Base-by-base conservation (phyloP, 2,329 filamentous ascomycete species). In the Leptosphaerulina australis region DNA sequence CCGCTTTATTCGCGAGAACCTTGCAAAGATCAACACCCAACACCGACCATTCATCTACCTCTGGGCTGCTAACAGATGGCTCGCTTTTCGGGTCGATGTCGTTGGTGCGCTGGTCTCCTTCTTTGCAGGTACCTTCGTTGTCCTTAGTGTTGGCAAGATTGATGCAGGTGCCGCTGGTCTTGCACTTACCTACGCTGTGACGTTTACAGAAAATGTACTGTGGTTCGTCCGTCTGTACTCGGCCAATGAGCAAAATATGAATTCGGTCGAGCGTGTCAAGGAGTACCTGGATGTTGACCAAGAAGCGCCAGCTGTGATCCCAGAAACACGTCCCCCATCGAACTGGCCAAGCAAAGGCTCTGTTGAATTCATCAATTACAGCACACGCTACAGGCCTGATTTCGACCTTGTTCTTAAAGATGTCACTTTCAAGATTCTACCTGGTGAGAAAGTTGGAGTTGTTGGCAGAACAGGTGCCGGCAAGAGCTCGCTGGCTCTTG, bases 171-270 rank as follows among this genome's bases (percentile, higher is more conserved):
- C 92, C 38, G 94, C 93, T 24, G 94, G 94, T 77, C 83, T 99
- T 55, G 96, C 94, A 4, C 79, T 99, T 65, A 96, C 91, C 40
- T 99, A 99, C 67, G 94, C 94, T 12, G 90, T 99, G 61, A 93
- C 90, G 1, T 99, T 99, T 67, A 96, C 92, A 0, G 94, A 99
- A 72, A 97, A 96, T 60, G 88, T 99, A 5, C 77, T 99, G 14
- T 99, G 94, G 94, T 86, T 97, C 46, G 92, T 99, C 22, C 87
- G 94, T 36, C 81, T 97, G 11, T 99, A 99, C 71, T 88, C 92
- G 0, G 85, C 90, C 68, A 97, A 97, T 66, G 94, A 99, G 76
- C 94, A 99, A 74, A 97, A 97, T 75, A 97, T 99, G 94, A 99
- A 99, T 75, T 93, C 93, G 2, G 92, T 97, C 38, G 94, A 99